A percentile compares a stretch with the other conserved stretches of the same genome.
These are phyloP conservation scores for Torrubiellomyces zombiae DNA, from an alignment of 2,329 filamentous ascomycete species.

Conservation along the genomic window DNA sequence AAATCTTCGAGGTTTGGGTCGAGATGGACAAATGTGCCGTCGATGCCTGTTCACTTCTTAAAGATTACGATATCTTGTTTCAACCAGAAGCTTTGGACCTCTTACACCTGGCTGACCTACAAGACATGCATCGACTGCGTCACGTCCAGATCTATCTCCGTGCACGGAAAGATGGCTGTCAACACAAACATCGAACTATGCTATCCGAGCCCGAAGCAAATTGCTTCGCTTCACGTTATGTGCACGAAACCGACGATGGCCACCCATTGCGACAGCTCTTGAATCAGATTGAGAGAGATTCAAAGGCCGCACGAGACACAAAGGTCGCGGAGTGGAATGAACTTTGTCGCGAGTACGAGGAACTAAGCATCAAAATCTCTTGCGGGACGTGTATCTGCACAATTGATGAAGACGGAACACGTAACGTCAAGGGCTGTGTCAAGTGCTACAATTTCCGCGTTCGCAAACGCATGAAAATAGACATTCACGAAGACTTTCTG, in stretches of 20 bases:
- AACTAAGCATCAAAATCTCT: slow-evolving; percentile 5
- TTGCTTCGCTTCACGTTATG: slow-evolving; percentile 3
- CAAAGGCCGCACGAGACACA: not conserved
- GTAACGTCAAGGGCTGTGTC: slow-evolving; percentile 3
- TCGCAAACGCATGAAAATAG: slow-evolving; percentile 6
- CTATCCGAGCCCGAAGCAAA: not conserved
- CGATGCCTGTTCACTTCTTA: slow-evolving; percentile 1
- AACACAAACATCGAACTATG: slow-evolving; percentile 1
- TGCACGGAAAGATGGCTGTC: not conserved
- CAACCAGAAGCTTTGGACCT: slow-evolving; percentile 2
- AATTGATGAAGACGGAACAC: not conserved
- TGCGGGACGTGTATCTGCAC: slow-evolving; percentile 6
- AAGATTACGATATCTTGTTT: slow-evolving; percentile 2
- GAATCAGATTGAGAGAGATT: slow-evolving; percentile 1
- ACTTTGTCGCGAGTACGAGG: slow-evolving; percentile 4
- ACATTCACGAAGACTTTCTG: slow-evolving; percentile 10
- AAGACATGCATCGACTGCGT: slow-evolving; percentile 2
- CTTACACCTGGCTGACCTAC: not conserved
- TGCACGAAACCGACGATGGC: not conserved
- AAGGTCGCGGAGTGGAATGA: slow-evolving; percentile 3
- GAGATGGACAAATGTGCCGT: slow-evolving; percentile 6
- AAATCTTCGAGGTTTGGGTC: slow-evolving; percentile 6
- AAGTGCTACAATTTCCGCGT: slow-evolving; percentile 6
- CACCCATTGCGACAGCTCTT: not conserved
- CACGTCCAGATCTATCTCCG: slow-evolving; percentile 3